Percentiles rank a stretch among this genome's conserved stretches.
Conservation (phyloP, 441 rosid genomes). For the Euphorbia schlechtendalii region DNA sequence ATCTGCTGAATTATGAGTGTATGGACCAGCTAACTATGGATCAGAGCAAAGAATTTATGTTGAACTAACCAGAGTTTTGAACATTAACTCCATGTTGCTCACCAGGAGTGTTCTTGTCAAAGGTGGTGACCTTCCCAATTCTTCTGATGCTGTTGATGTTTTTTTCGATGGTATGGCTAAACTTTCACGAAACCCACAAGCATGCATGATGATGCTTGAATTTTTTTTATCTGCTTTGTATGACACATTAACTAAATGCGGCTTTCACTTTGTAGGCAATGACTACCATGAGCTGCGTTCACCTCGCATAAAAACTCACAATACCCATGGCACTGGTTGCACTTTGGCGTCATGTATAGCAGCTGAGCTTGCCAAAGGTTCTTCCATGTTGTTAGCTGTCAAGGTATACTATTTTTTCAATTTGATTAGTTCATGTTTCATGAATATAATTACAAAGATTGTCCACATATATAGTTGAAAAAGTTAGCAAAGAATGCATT, state of each 20-base stretch:
- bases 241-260: slow-evolving; percentile 9
- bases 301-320: slow-evolving; percentile 64
- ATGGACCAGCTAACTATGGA: not conserved
- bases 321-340: slow-evolving; percentile 98
- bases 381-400: slow-evolving; percentile 72
- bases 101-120: slow-evolving; percentile 88
- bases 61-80: slow-evolving; percentile 3
- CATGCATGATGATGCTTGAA: not conserved
- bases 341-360: slow-evolving; percentile 94
- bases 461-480: not conserved
- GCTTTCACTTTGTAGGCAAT: slow-evolving; percentile 37
- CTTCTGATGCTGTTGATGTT: slow-evolving; percentile 78
- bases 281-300: slow-evolving; percentile 56
- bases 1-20: not conserved
- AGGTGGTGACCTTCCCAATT: slow-evolving; percentile 91
- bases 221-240: not conserved
- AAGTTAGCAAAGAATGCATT: not conserved
- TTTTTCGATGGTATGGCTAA: slow-evolving; percentile 59
- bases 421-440: not conserved
- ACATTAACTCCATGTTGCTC: slow-evolving; percentile 18
- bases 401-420: slow-evolving; percentile 36
- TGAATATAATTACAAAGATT: not conserved
- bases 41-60: not conserved
- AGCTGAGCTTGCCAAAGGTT: slow-evolving; percentile 95
- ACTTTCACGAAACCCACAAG: slow-evolving; percentile 3